phyloP scores from a whole-genome alignment of 495 filamentous ascomycete species.

The Hypomontagnella monticulosa region DNA sequence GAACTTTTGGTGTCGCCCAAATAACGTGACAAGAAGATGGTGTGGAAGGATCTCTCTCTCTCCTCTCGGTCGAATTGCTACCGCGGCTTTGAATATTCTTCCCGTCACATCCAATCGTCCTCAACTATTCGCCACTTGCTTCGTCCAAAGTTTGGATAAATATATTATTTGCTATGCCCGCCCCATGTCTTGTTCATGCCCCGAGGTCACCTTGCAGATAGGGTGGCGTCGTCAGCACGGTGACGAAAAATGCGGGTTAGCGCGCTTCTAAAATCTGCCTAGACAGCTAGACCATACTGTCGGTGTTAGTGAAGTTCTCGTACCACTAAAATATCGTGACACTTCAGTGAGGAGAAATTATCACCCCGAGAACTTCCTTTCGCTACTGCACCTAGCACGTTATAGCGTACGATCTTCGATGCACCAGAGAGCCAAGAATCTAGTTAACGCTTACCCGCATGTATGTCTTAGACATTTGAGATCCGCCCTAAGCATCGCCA shows the following conservation, averaged over 20 bases:
- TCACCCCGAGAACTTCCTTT: constrained; percentile 9
- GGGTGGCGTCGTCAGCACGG: constrained; percentile 17
- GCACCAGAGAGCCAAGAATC: constrained; percentile 7
- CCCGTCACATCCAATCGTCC: constrained; percentile 21
- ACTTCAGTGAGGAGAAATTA: not conserved
- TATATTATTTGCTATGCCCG: constrained; percentile 7
- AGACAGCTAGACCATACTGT: not conserved
- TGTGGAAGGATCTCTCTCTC: constrained; percentile 48
- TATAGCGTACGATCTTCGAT: constrained; percentile 14
- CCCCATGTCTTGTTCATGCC: not conserved
- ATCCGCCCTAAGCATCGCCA: constrained; percentile 15
- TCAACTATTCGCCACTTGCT: constrained; percentile 11
- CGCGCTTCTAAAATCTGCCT: constrained; percentile 28
- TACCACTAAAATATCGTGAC: constrained; percentile 21
- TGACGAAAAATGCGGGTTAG: constrained; percentile 27
- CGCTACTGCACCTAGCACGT: constrained; percentile 11
- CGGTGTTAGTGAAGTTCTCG: constrained; percentile 11
- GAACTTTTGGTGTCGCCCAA: constrained; percentile 48
- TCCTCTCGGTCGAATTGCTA: constrained; percentile 30
- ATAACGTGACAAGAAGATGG: constrained; percentile 55
- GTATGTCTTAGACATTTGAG: constrained; percentile 42
- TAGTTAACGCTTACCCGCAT: constrained; percentile 12
- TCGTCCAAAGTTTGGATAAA: not conserved
- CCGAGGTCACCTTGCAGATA: not conserved
- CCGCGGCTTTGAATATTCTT: constrained; percentile 17